Base-by-base conservation (phyloP, 352 stramenopile species). In the Pythium volutum region DNA sequence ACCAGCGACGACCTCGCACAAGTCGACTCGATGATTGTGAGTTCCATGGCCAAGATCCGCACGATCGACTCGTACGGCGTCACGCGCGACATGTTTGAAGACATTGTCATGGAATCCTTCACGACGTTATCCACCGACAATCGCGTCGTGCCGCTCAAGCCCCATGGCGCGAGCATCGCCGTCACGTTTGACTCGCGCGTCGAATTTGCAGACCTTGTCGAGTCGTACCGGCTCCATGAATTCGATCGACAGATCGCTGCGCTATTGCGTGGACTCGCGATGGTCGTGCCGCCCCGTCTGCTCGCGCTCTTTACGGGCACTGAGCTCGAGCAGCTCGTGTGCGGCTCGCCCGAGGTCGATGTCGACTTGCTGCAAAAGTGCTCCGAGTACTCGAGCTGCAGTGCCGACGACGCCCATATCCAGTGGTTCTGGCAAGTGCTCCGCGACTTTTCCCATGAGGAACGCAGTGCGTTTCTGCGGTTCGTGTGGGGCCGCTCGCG, bases 401-500 rank as follows among this genome's bases (percentile, higher is more conserved):
- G 59, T 11, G 50, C 74, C 15, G 78, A 70, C 4, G 82, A 97
- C 53, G 56, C 72, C 26, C 88, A 97, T 68, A 85, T 97, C 45
- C 61, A 90, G 25, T 91, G 84, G 74, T 97, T 97, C 67, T 97
- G 89, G 89, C 47, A 81, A 23, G 82, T 88, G 27, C 64, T 97
- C 49, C 62, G 75, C 22, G 68, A 70, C 11, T 96, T 97, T 36
- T 84, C 72, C 8, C 79, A 95, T 27, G 81, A 97, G 38, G 87
- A 97, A 38, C 79, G 85, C 22, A 90, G 84, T 47, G 82, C 87
- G 14, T 95, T 97, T 50, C 51, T 96, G 29, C 87, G 93, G 0
- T 98, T 98, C 55, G 88, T 94, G 10, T 98, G 93, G 93, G 93
- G 93, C 12, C 77, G 93, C 5, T 96, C 87, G 29, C 81, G 92